phyloP scores from a whole-genome alignment of 768 basidiomycete species.

The Serendipita sp. region DNA sequence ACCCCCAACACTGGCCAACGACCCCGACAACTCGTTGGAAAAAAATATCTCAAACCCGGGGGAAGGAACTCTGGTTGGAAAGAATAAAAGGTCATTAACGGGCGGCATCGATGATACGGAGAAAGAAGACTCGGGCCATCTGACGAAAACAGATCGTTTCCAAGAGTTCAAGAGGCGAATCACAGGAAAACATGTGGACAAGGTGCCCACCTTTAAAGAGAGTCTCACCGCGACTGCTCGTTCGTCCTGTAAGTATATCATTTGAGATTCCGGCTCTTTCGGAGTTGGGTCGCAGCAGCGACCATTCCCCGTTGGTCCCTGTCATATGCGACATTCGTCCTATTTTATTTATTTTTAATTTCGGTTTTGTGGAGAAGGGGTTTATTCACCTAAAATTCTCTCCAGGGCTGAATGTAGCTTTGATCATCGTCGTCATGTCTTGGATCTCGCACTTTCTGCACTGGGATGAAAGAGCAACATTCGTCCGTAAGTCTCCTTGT shows the following conservation, averaged over 20 bases:
- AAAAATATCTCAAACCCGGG: not conserved
- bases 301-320: not conserved
- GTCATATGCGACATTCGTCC: not conserved
- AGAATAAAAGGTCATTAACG: not conserved
- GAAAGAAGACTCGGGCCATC: not conserved
- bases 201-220: not conserved
- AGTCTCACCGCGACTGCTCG: not conserved
- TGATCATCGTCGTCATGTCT: not conserved
- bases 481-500: not conserved
- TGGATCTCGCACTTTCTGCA: not conserved
- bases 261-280: not conserved
- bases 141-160: not conserved
- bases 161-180: not conserved
- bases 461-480: not conserved
- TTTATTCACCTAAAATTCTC: not conserved
- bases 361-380: too few relatives aligned
- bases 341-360: not conserved
- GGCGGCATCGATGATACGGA: not conserved
- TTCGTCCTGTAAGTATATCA: not conserved
- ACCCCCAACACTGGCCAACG: too few relatives aligned
- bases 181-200: not conserved
- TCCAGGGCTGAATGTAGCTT: not conserved
- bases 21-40: not conserved
- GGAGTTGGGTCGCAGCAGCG: not conserved
- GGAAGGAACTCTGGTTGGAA: not conserved